These are phyloP conservation scores for Alternaria gansuensis DNA, from an alignment of 2,329 filamentous ascomycete genomes.

Conservation along the genomic window DNA sequence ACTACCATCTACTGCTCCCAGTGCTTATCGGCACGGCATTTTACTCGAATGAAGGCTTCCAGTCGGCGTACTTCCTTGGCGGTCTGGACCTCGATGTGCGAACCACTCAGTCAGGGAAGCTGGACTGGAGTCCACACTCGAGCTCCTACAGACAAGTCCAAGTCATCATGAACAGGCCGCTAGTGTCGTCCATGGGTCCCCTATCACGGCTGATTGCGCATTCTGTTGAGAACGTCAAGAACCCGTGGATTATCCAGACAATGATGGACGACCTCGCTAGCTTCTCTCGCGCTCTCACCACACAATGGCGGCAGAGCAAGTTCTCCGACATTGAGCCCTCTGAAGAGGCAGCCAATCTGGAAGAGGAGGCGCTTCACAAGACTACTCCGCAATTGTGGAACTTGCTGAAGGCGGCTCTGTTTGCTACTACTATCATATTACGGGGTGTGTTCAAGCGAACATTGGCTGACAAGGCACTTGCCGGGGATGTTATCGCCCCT, in stretches of 20 bases:
- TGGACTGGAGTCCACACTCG: constrained; percentile 71
- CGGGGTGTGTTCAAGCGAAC: constrained; percentile 75
- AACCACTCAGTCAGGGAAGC: constrained; percentile 57
- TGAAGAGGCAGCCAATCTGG: constrained; percentile 70
- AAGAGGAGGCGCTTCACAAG: constrained; percentile 69
- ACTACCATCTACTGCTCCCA: constrained; percentile 75
- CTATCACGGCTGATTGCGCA: constrained; percentile 72
- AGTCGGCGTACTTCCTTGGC: constrained; percentile 77
- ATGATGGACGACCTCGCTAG: constrained; percentile 71
- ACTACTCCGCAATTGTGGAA: constrained; percentile 79
- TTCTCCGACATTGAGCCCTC: constrained; percentile 76
- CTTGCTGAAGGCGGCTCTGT: constrained; percentile 77
- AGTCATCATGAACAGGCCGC: constrained; percentile 66
- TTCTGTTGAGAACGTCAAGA: constrained; percentile 66
- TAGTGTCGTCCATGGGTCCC: constrained; percentile 73
- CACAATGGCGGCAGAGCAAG: constrained; percentile 77
- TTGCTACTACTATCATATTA: constrained; percentile 77
- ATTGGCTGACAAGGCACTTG: constrained; percentile 65
- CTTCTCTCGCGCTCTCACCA: constrained; percentile 72
- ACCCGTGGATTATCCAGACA: constrained; percentile 59
- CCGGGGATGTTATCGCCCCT: constrained; percentile 67
- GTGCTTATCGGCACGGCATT: constrained; percentile 73
- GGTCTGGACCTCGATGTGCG: constrained; percentile 74
- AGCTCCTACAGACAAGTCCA: constrained; percentile 69
- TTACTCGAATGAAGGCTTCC: constrained; percentile 75